Percentiles rank a stretch among this genome's conserved stretches.
Evolutionary conservation across 2,329 filamentous ascomycete species (phyloP).

Genomic region (Aspergillus clavatus): DNA sequence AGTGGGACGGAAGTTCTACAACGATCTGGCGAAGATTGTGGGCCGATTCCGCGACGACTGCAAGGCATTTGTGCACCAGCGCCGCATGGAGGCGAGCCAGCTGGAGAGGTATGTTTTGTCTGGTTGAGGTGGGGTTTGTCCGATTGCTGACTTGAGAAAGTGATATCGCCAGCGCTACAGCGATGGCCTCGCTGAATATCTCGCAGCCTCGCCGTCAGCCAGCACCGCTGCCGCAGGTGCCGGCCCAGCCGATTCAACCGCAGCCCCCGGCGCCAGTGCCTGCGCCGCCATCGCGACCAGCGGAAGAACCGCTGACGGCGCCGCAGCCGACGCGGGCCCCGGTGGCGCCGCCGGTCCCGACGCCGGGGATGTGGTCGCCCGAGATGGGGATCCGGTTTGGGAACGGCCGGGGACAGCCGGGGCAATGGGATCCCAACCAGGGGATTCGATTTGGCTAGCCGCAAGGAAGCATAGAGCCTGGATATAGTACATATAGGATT

Average conservation of each 20-base stretch:
- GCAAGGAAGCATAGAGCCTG: background rate
- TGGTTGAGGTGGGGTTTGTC: background rate
- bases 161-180: conserved; percentile 50
- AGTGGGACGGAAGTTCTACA: conserved; percentile 91
- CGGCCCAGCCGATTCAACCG: conserved; percentile 41
- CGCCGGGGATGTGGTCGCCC: conserved; percentile 67
- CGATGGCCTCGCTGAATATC: conserved; percentile 57
- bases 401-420: conserved; percentile 21
- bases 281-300: conserved; percentile 35
- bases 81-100: conserved; percentile 72
- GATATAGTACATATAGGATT: conserved; percentile 1
- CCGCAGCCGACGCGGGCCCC: conserved; percentile 44
- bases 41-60: conserved; percentile 78
- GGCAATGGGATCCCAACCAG: conserved; percentile 56
- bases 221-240: conserved; percentile 37
- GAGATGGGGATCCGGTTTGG: conserved; percentile 77
- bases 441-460: conserved; percentile 50
- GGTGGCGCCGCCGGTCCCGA: conserved; percentile 47
- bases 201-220: conserved; percentile 26
- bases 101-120: conserved; percentile 62
- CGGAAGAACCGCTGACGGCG: conserved; percentile 39
- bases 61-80: conserved; percentile 70
- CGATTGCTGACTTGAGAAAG: conserved; percentile 28
- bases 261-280: conserved; percentile 35
- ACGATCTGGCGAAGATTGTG: conserved; percentile 85